Evolutionary conservation across 192 early-diverging fungal genomes (phyloP).

Genomic region (Podila verticillata): DNA sequence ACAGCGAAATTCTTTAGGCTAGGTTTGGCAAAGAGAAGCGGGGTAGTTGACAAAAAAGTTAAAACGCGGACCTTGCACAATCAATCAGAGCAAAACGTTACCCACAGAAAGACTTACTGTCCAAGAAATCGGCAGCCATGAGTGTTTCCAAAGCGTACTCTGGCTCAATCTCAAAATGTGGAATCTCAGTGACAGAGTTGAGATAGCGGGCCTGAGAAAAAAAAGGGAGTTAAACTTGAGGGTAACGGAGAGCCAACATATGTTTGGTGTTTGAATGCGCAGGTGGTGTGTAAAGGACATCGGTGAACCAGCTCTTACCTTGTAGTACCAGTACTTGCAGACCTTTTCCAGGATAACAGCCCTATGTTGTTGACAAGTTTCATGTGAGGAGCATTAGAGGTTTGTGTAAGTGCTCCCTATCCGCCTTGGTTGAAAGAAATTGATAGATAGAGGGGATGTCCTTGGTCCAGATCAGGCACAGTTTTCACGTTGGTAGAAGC

Average conservation of each 20-base stretch:
- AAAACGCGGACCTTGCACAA: not conserved
- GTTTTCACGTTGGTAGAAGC: too few relatives aligned
- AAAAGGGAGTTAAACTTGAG: not conserved
- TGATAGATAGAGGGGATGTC: too few relatives aligned
- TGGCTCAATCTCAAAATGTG: conserved; percentile 90
- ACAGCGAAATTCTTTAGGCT: too few relatives aligned
- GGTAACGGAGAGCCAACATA: not conserved
- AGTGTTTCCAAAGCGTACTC: conserved; percentile 91
- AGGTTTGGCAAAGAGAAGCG: too few relatives aligned
- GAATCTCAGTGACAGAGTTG: conserved; percentile 73
- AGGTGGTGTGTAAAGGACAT: not conserved
- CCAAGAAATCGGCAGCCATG: conserved; percentile 96
- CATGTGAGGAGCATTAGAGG: too few relatives aligned
- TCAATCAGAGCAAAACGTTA: not conserved
- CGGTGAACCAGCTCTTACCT: conserved; percentile 54
- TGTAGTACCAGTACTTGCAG: conserved; percentile 95
- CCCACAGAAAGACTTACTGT: conserved; percentile 65
- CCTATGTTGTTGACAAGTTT: conserved; percentile 45
- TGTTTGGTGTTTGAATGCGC: not conserved
- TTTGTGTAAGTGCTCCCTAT: too few relatives aligned
- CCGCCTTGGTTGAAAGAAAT: too few relatives aligned
- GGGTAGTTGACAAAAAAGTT: too few relatives aligned
- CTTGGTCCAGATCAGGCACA: too few relatives aligned
- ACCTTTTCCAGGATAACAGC: conserved; percentile 93
- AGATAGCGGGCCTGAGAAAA: conserved; percentile 25